Base-by-base conservation (phyloP, 2,329 filamentous ascomycete genomes). In the Aspergillus neoniger region DNA sequence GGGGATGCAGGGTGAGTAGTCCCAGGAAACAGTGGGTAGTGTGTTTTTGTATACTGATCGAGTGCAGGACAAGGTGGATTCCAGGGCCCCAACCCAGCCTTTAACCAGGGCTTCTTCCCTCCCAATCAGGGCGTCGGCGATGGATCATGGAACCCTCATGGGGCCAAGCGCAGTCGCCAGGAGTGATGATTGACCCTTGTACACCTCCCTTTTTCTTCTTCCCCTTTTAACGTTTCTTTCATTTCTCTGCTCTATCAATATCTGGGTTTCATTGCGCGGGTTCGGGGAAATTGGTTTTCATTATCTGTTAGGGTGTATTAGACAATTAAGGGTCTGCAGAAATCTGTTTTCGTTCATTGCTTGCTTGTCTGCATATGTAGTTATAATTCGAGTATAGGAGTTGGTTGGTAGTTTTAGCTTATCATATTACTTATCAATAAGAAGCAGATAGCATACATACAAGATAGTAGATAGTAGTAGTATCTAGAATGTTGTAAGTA, bases 141-240 rank as follows among this genome's bases (percentile, higher is more conserved):
- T 60, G 88, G 88, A 58, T 87, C 86, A 76, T 91, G 90, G 82
- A 94, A 94, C 70, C 91, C 91, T 5, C 91, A 94, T 67, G 90
- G 90, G 30, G 87, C 88, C 3, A 95, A 95, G 79, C 83, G 91
- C 66, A 88, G 90, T 66, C 85, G 91, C 64, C 90, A 90, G 62
- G 91, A 93, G 68, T 86, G 78, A 71, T 55, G 17, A 19, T 19
- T 44, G 5, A 17, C 39, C 17, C 62, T 51, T 63, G 44, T 66
- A 62, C 28, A 30, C 32, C 32, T 54, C 3, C 10, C 12, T 14
- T 30, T 25, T 25, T 54, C 17, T n/a, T n/a, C n/a, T n/a, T n/a
- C n/a, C n/a, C n/a, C n/a, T n/a, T n/a, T n/a, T n/a, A n/a, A n/a
- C n/a, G n/a, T n/a, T n/a, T 30, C 4, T 12, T 12, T 12, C 10